A percentile compares a stretch with the other conserved stretches of the same genome.
Conservation (phyloP, 208 protist genomes). For the Tritrichomonas musculus region DNA sequence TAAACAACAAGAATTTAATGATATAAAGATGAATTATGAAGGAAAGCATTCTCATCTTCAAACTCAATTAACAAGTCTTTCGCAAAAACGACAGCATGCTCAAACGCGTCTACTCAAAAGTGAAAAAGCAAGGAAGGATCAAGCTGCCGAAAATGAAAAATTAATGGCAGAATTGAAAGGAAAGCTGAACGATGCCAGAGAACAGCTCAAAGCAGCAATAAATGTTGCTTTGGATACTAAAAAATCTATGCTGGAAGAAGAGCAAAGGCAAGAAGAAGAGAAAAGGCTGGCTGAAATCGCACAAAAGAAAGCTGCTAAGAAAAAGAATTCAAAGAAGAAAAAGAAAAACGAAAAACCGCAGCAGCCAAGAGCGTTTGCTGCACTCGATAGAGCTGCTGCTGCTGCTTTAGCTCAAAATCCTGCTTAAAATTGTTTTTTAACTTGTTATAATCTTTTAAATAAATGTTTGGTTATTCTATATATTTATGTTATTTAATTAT, state of each 20-base stretch:
- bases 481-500: too few species aligned
- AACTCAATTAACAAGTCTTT: background rate
- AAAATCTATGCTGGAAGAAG: background rate
- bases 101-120: background rate
- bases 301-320: background rate
- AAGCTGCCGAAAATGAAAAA: background rate
- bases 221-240: background rate
- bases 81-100: background rate
- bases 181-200: background rate
- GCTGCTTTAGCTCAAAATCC: too few species aligned
- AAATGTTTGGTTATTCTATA: too few species aligned
- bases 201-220: background rate
- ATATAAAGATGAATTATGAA: background rate
- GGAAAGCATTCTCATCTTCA: background rate
- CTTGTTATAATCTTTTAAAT: too few species aligned
- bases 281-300: background rate
- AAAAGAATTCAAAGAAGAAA: too few species aligned
- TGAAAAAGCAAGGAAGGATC: background rate
- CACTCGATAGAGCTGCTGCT: too few species aligned
- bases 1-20: background rate
- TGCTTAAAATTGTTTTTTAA: too few species aligned
- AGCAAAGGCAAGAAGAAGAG: background rate
- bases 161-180: background rate
- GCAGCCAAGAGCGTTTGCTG: too few species aligned
- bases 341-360: too few species aligned